Evolutionary conservation across 2,329 filamentous ascomycete genomes (phyloP), one percentile per base, ranked within the genome.

Genomic region (Metarhizium guizhouense): DNA sequence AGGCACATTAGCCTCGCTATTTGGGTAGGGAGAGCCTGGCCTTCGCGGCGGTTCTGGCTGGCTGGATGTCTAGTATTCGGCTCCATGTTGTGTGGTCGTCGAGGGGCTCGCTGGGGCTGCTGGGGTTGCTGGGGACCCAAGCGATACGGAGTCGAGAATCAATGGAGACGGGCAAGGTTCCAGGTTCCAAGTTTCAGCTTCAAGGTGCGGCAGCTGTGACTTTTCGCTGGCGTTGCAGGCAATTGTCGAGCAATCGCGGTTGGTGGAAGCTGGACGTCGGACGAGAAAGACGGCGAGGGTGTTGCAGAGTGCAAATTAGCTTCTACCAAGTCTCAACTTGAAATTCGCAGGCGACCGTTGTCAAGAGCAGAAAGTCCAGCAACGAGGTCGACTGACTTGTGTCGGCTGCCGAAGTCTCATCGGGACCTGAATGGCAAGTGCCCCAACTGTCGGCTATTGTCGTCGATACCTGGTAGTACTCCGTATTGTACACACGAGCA

Each of bases 101-200:
- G 30, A 54, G 50, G 25, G 55, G 43, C 50, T 40, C 11, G 45
- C n/a, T 43, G 53, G 50, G 25, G 42, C 45, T 25, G 45, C 47
- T 51, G 55, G 54, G 43, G 18, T 53, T 34, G 38, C 14, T 40
- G 32, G 52, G 36, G 34, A 29, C 32, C 52, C 56, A 54, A 50
- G 47, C 53, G 11, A 50, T 53, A 47, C 43, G 56, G 34, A 55
- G 54, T 51, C 25, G 56, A 54, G 52, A 55, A 34, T 50, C 36
- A 49, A 54, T 53, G 53, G 53, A 53, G 56, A 53, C 56, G 18
- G 20, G 53, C 53, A 50, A 57, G 56, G 56, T 55, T 57, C 56
- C 53, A 48, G 56, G 56, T 51, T 55, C 45, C 30, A 53, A 47
- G 53, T 53, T 55, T 55, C 47, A 55, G 40, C 40, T 57, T 38